Percentiles rank a stretch among this genome's conserved stretches.
phyloP scores from a whole-genome alignment of 768 basidiomycete species.

The Leucocoprinus birnbaumii region DNA sequence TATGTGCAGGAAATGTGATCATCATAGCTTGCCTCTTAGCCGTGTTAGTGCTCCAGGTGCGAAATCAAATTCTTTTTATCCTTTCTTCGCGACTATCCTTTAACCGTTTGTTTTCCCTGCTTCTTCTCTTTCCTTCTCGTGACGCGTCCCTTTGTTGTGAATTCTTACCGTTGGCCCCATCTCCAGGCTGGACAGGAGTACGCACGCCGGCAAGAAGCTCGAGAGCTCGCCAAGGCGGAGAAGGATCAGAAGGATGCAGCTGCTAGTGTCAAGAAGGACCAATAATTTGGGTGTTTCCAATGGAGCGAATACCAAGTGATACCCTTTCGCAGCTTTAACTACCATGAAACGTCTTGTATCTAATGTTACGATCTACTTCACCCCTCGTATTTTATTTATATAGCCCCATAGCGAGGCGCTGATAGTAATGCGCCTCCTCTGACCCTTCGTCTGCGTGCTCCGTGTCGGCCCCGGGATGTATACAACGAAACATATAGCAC shows the following conservation, averaged over 20 bases:
- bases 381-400: background rate
- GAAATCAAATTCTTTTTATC: slow-evolving; percentile 20
- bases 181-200: slow-evolving; percentile 83
- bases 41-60: slow-evolving; percentile 71
- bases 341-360: background rate
- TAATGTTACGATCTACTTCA: background rate
- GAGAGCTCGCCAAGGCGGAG: slow-evolving; percentile 28
- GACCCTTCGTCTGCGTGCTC: background rate
- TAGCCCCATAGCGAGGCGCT: too few species aligned
- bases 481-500: background rate
- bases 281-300: slow-evolving; percentile 21
- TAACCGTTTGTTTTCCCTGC: background rate
- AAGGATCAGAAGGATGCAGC: slow-evolving; percentile 23
- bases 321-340: background rate
- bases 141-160: background rate
- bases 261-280: slow-evolving; percentile 35
- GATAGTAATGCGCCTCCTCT: background rate
- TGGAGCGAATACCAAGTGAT: background rate
- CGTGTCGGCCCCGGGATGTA: slow-evolving; percentile 7
- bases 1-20: slow-evolving; percentile 87
- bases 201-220: slow-evolving; percentile 60
- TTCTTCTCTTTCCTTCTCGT: background rate
- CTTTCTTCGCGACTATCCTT: background rate
- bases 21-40: slow-evolving; percentile 66
- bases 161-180: slow-evolving; percentile 8